Conservation (phyloP, 495 filamentous ascomycete species). For the Talaromyces nanjingensis region DNA sequence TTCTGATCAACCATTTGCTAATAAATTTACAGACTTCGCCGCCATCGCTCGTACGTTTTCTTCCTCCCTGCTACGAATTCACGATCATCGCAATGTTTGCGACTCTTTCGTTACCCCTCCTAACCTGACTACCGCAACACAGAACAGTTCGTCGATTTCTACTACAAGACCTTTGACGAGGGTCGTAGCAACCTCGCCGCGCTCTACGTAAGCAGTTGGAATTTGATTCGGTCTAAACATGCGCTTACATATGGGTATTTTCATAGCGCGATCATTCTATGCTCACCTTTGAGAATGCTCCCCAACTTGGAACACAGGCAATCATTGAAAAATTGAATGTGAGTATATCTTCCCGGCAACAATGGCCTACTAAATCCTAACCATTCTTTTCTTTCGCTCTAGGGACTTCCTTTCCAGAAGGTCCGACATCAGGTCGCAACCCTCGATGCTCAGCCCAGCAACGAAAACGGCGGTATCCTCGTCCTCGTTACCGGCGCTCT, state of each 20-base stretch:
- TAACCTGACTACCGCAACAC: conserved; percentile 6
- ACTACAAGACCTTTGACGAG: conserved; percentile 79
- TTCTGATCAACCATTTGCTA: background rate
- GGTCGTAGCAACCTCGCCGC: conserved; percentile 51
- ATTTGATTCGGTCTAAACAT: background rate
- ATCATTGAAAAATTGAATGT: conserved; percentile 80
- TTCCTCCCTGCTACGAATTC: background rate
- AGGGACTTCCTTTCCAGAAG: conserved; percentile 75
- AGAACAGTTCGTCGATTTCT: conserved; percentile 83
- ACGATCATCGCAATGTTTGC: conserved; percentile 4
- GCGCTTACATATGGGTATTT: background rate
- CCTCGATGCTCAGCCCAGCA: conserved; percentile 69
- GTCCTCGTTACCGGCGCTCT: conserved; percentile 82
- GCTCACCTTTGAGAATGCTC: conserved; percentile 79
- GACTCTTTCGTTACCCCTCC: background rate
- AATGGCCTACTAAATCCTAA: background rate
- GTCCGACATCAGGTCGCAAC: conserved; percentile 63
- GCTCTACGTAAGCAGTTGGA: conserved; percentile 63
- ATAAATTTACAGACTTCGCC: conserved; percentile 37
- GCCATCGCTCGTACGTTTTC: conserved; percentile 47
- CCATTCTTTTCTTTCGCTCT: conserved; percentile 3
- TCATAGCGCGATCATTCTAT: conserved; percentile 74
- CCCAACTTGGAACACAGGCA: conserved; percentile 43
- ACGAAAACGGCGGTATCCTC: conserved; percentile 55
- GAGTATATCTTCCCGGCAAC: conserved; percentile 18